Conservation (phyloP, 441 rosid species). For the Gossypium gossypioides region DNA sequence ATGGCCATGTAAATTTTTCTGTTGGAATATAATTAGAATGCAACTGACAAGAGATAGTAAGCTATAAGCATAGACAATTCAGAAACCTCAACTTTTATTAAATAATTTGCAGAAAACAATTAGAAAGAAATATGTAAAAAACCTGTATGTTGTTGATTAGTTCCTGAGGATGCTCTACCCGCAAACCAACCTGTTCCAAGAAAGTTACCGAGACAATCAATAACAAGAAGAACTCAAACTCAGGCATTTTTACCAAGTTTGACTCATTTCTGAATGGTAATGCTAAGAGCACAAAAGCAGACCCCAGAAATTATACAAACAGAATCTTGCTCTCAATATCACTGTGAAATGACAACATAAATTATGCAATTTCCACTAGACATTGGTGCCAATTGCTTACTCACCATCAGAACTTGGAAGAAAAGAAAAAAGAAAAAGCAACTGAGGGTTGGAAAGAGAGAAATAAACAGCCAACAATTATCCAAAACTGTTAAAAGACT, state of each 20-base stretch:
- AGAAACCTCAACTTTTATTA: neutral
- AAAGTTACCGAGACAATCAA: constrained; percentile 11
- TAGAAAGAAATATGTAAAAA: constrained; percentile 12
- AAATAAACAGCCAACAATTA: neutral
- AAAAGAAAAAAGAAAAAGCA: neutral
- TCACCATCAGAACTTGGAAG: neutral
- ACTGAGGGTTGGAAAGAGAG: neutral
- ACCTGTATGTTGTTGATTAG: constrained; percentile 85
- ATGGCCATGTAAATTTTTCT: too few relatives aligned
- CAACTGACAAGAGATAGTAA: neutral
- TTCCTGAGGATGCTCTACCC: constrained; percentile 93
- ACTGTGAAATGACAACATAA: neutral
- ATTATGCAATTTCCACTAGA: neutral
- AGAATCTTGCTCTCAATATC: neutral
- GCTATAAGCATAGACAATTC: neutral
- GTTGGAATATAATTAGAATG: neutral
- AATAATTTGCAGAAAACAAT: neutral
- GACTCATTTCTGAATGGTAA: neutral
- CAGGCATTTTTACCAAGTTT: neutral
- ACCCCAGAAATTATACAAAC: neutral
- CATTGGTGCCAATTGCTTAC: neutral
- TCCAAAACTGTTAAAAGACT: neutral
- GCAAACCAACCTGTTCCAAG: constrained; percentile 73
- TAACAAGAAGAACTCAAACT: neutral
- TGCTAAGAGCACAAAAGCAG: neutral